Evolutionary conservation across 257 asterid genomes (phyloP), one percentile per base, ranked within the genome.

Genomic region (Verbena officinalis): DNA sequence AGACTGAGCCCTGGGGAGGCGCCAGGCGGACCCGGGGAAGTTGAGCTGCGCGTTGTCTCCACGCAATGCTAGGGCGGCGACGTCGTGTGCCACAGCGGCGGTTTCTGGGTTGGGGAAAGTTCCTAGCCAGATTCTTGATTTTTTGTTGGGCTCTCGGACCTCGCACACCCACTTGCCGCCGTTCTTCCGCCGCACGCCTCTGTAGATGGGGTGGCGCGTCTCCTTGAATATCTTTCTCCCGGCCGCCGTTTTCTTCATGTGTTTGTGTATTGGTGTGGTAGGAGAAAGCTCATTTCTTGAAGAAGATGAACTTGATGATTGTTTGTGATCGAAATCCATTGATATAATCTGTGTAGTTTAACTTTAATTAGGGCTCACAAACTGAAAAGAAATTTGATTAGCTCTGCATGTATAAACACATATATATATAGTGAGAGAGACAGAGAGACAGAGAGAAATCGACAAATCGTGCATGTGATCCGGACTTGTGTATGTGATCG

Each of bases 81-180:
- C 85, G 51, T 82, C 91, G 40, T 84, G 68, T 2, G 88, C 87
- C 66, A 78, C 76, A n/a, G 89, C 84, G 5, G 86, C 92, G 68
- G 76, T 56, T 68, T 85, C 89, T 1, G 89, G 78, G 15, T 53
- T 55, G 0, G 78, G 50, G 61, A 75, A 82, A 3, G 91, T 84
- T 4, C 84, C 91, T 7, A 77, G 20, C 91, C 86, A 85, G 20
- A 83, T 76, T 44, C 87, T 74, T 15, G 81, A 69, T 15, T 85
- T 82, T 51, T 77, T 67, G 68, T 80, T 34, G 3, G 85, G 85
- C 19, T 74, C 85, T 1, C 83, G 80, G 1, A 69, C 72, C 39
- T 73, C 77, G 30, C 57, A 68, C 12, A 64, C 70, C 72, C 73
- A 69, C 39, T 43, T 66, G 3, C 55, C 60, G 14, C 61, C 53